phyloP scores from a whole-genome alignment of 768 basidiomycete genomes.

The Auricularia sp. region DNA sequence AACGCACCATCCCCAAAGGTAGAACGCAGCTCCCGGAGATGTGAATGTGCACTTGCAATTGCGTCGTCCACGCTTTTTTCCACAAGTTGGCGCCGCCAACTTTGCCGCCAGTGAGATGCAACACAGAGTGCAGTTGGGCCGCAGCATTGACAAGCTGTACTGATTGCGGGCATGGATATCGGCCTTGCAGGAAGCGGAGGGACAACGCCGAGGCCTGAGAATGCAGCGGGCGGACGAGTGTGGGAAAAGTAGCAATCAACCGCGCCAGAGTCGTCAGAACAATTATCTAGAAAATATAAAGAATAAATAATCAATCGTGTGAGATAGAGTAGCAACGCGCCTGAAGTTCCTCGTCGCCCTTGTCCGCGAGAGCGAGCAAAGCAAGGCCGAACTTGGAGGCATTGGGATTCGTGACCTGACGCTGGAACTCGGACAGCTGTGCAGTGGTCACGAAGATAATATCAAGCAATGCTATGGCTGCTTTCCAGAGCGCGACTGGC shows the following conservation, averaged over 20 bases:
- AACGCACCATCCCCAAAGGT: slow-evolving; percentile 45
- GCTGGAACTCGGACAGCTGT: slow-evolving; percentile 67
- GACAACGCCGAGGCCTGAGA: slow-evolving; percentile 42
- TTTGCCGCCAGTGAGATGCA: slow-evolving; percentile 71
- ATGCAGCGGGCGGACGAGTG: slow-evolving; percentile 48
- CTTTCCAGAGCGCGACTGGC: slow-evolving; percentile 46
- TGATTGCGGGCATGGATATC: slow-evolving; percentile 28
- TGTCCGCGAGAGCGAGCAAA: slow-evolving; percentile 46
- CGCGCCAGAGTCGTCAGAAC: slow-evolving; percentile 38
- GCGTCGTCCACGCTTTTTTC: slow-evolving; percentile 65
- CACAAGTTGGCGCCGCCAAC: slow-evolving; percentile 61
- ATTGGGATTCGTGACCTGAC: slow-evolving; percentile 64
- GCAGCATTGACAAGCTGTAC: slow-evolving; percentile 38
- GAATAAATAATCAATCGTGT: slow-evolving; percentile 1
- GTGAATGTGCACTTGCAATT: slow-evolving; percentile 52
- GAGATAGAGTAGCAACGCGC: slow-evolving; percentile 21
- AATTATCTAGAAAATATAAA: slow-evolving; percentile 27
- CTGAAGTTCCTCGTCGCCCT: slow-evolving; percentile 42
- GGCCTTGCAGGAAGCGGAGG: slow-evolving; percentile 45
- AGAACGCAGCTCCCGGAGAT: slow-evolving; percentile 46
- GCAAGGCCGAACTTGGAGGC: slow-evolving; percentile 59
- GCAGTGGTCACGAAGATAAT: slow-evolving; percentile 49
- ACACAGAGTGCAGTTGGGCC: slow-evolving; percentile 46
- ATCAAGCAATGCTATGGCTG: slow-evolving; percentile 52
- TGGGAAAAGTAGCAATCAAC: slow-evolving; percentile 59